Base-by-base conservation (phyloP, 495 filamentous ascomycete species). In the Diplogelasinospora grovesii region DNA sequence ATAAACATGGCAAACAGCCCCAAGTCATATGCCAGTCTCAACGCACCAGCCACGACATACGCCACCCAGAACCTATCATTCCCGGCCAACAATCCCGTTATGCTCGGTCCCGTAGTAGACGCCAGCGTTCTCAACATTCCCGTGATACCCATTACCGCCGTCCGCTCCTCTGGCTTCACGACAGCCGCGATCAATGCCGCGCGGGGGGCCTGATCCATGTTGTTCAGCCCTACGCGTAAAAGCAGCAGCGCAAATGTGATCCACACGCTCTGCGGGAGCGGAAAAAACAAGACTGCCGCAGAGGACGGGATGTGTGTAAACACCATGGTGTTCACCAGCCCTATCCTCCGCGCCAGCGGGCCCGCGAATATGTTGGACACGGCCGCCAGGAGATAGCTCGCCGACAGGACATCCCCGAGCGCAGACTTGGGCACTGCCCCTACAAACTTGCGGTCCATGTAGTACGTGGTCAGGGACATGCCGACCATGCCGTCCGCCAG, bases 181-280 rank as follows among this genome's bases (percentile, higher is more conserved):
- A 82, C 79, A 0, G 81, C 76, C 1, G 87, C 81, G 8, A 94
- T 73, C 57, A 94, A 88, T 0, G 88, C 87, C 2, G 84, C 75
- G 1, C 87, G 78, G 0, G 88, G 88, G 0, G 82, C 85, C 49
- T 84, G 79, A 54, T 94, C 87, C 87, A 93, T 94, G 31, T 62
- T 60, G 49, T 70, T 69, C 6, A 70, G 46, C 7, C 62, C 53
- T 0, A 83, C 71, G 24, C 88, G 77, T 11, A 88, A 55, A 14
- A 90, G 64, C 10, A 88, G 62, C 31, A 89, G 72, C 3, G 68
- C 74, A 36, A 81, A 63, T 0, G 80, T 72, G 3, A 84, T 43
- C 3, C 63, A 61, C 0, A 82, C 25, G 5, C 44, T 54, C 29
- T 51, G 39, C 5, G 67, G 54, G 7, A 59, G 18, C 0, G 62